Percentiles rank a stretch among this genome's conserved stretches.
phyloP scores from a whole-genome alignment of 257 asterid species.

The Nicotiana sylvestris region DNA sequence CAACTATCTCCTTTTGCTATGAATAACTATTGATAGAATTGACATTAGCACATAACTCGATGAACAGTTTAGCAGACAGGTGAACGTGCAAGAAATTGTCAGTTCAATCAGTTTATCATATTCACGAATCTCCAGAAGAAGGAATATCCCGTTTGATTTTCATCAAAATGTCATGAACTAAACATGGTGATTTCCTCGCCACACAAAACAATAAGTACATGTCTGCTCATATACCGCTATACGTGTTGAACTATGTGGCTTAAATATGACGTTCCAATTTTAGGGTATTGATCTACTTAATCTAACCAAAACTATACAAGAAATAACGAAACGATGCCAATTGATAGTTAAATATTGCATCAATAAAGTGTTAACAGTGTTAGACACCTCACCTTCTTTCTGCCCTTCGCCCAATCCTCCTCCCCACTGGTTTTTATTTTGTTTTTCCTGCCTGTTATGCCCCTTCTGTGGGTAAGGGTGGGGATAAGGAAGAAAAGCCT shows the following conservation, averaged over 20 bases:
- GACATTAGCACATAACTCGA: not conserved
- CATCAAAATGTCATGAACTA: not conserved
- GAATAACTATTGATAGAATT: not conserved
- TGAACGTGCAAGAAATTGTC: not conserved
- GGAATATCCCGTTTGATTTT: constrained; percentile 2
- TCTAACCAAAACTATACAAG: not conserved
- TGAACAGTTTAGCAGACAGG: not conserved
- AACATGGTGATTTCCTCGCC: not conserved
- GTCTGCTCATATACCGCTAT: not conserved
- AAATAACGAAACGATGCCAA: not conserved
- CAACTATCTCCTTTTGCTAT: not conserved
- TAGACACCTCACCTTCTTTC: not conserved
- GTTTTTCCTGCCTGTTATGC: not conserved
- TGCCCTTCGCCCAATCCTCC: not conserved
- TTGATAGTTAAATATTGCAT: not conserved
- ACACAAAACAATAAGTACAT: not conserved
- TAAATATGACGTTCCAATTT: not conserved
- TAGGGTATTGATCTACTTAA: constrained; percentile 2
- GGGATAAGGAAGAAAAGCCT: not conserved
- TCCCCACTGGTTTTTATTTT: not conserved
- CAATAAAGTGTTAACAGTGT: not conserved
- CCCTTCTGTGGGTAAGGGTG: not conserved
- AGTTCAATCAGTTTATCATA: not conserved
- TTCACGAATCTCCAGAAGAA: constrained; percentile 1
- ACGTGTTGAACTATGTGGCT: not conserved